Evolutionary conservation across 768 basidiomycete genomes (phyloP), one percentile per base, ranked within the genome.

Genomic region (Mycena vulgaris): DNA sequence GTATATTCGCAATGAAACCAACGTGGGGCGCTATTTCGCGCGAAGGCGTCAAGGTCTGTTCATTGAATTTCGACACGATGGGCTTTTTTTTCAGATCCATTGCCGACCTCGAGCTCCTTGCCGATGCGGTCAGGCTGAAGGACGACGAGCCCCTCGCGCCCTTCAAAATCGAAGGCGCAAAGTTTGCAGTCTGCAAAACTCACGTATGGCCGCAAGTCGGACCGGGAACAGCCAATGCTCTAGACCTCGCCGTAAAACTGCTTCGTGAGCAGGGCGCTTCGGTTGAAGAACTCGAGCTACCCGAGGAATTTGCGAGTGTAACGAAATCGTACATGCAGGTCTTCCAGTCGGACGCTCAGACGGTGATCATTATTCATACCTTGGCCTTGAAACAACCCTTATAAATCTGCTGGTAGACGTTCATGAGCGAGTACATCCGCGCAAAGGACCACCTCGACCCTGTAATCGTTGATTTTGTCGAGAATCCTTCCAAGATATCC

Each of bases 1-100:
- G 74, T 1, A 56, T 74, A 49, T 69, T 69, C 23, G 70, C 47
- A 0, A 48, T 69, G 39, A 74, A 74, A 28, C 74, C 74, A 3
- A 74, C 74, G 2, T 74, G 70, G 70, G 74, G 74, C 25, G 59
- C 70, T 19, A 72, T 74, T 17, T 72, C 74, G 13, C 62, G 70
- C 5, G 74, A 74, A 25, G 70, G 70, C 30, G 64, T 69, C 58
- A 68, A 71, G 23, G 21, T 72, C 9, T 74, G 61, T 31, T 69
- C 74, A 5, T 27, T 74, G 31, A 74, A 69, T 59, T 52, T 74
- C 31, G 73, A 74, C 42, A 74, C 73, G 7, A 60, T 71, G 52
- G 73, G 73, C 2, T 69, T 74, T 47, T 74, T 71, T 39, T 48
- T 70, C 31, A 51, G 73, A 27, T 68, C 66, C 37, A 27, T 71